Percentiles rank a stretch among this genome's conserved stretches.
Conservation (phyloP, 2,329 filamentous ascomycete species). For the Cordyceps pruinosa region DNA sequence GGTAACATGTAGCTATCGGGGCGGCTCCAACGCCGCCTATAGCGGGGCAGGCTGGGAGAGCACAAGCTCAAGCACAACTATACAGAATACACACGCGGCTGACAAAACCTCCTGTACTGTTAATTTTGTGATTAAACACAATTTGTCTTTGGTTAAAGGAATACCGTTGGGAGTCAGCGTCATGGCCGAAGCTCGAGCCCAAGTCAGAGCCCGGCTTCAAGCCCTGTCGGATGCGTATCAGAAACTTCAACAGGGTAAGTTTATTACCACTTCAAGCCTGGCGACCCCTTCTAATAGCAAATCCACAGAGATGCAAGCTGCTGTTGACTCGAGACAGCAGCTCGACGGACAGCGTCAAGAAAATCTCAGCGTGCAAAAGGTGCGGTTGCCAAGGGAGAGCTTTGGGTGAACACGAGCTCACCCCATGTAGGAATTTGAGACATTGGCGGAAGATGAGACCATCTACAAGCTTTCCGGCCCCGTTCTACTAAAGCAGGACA, state of each 20-base stretch:
- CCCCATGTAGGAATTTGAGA: constrained; percentile 64
- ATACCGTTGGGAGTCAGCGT: not conserved
- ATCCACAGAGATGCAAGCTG: constrained; percentile 68
- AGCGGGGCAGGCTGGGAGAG: constrained; percentile 8
- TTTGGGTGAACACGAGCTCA: constrained; percentile 15
- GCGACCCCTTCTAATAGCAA: not conserved
- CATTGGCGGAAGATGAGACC: constrained; percentile 70
- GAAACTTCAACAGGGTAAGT: constrained; percentile 71
- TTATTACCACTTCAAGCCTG: too few relatives aligned
- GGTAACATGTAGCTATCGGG: constrained; percentile 32
- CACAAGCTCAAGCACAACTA: not conserved
- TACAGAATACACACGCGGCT: not conserved
- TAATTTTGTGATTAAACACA: not conserved
- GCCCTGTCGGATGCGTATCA: constrained; percentile 80
- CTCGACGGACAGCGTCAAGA: constrained; percentile 92
- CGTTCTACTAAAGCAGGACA: constrained; percentile 90
- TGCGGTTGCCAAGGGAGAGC: constrained; percentile 26
- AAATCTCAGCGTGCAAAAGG: constrained; percentile 80
- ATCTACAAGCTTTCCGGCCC: constrained; percentile 97
- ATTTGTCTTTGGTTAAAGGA: not conserved
- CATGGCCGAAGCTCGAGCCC: constrained; percentile 70
- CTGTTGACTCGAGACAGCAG: constrained; percentile 76
- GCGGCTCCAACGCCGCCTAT: constrained; percentile 14
- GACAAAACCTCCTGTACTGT: not conserved
- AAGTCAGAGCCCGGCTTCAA: constrained; percentile 72